Conservation (phyloP, 768 basidiomycete genomes). For the Trametes sanguinea region DNA sequence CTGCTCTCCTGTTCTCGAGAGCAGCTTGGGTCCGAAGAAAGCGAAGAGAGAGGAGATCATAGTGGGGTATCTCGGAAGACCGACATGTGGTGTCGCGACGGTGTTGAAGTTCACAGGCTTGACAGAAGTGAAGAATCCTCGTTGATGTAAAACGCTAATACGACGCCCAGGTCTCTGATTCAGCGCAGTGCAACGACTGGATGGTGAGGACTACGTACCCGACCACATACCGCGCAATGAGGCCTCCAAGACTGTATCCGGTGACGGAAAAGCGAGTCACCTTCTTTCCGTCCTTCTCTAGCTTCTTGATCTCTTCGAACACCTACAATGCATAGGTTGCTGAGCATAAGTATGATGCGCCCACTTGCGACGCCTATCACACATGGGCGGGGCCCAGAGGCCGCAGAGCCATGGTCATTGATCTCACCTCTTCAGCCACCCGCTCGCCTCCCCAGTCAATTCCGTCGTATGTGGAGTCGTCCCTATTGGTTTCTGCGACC, state of each 20-base stretch:
- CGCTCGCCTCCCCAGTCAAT: constrained; percentile 85
- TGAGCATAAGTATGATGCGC: background rate
- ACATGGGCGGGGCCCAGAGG: too few species aligned
- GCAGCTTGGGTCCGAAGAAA: constrained; percentile 62
- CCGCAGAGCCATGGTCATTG: too few species aligned
- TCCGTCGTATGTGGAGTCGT: constrained; percentile 76
- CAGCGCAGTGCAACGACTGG: too few species aligned
- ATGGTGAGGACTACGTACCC: constrained; percentile 44
- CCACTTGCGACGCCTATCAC: background rate
- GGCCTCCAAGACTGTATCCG: constrained; percentile 82
- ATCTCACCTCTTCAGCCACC: constrained; percentile 71
- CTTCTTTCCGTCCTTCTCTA: constrained; percentile 52
- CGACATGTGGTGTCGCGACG: constrained; percentile 82
- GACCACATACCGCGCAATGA: constrained; percentile 77
- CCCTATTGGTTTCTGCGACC: constrained; percentile 64
- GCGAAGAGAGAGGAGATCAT: constrained; percentile 55
- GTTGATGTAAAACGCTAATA: constrained; percentile 60
- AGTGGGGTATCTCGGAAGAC: constrained; percentile 65
- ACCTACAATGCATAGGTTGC: constrained; percentile 44
- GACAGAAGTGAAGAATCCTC: constrained; percentile 70
- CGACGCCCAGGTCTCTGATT: too few species aligned
- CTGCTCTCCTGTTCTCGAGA: constrained; percentile 77
- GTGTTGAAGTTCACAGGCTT: constrained; percentile 81
- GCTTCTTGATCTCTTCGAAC: constrained; percentile 50
- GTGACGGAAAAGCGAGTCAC: constrained; percentile 73